These are phyloP conservation scores for Gnetum montanum DNA, from an alignment of 75 land plant genomes.

Conservation along the genomic window DNA sequence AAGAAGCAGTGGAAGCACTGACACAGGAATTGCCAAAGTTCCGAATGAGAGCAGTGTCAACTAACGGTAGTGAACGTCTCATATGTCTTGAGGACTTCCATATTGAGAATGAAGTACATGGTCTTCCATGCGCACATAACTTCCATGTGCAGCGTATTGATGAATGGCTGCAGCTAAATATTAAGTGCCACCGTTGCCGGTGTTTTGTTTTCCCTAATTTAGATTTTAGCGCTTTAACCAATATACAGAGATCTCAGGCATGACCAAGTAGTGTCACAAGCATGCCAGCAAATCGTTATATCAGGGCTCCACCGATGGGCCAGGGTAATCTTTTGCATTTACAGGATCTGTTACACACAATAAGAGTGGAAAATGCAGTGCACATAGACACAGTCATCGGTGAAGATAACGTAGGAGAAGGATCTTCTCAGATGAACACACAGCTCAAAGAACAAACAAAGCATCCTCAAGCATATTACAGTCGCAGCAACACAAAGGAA, in stretches of 20 bases:
- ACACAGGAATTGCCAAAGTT: constrained; percentile 94
- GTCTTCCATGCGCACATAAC: constrained; percentile 95
- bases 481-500: too few species aligned
- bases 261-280: constrained; percentile 21
- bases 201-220: constrained; percentile 94
- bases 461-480: too few species aligned
- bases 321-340: constrained; percentile 57
- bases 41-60: constrained; percentile 82
- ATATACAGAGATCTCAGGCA: constrained; percentile 12
- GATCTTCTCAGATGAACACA: too few species aligned
- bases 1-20: constrained; percentile 92
- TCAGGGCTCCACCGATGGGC: constrained; percentile 33
- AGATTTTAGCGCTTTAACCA: constrained; percentile 63
- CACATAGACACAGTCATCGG: neutral
- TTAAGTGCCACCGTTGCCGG: constrained; percentile 95
- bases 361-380: constrained; percentile 36
- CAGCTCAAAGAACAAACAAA: too few species aligned
- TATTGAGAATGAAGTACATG: constrained; percentile 72
- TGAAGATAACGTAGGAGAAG: too few species aligned
- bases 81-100: constrained; percentile 91
- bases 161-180: constrained; percentile 86
- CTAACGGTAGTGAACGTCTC: constrained; percentile 84
- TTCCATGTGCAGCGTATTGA: constrained; percentile 96
- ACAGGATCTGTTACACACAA: constrained; percentile 44
- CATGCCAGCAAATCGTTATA: constrained; percentile 20